Base-by-base conservation (phyloP, 306 rosid genomes). In the Prinsepia uniflora region DNA sequence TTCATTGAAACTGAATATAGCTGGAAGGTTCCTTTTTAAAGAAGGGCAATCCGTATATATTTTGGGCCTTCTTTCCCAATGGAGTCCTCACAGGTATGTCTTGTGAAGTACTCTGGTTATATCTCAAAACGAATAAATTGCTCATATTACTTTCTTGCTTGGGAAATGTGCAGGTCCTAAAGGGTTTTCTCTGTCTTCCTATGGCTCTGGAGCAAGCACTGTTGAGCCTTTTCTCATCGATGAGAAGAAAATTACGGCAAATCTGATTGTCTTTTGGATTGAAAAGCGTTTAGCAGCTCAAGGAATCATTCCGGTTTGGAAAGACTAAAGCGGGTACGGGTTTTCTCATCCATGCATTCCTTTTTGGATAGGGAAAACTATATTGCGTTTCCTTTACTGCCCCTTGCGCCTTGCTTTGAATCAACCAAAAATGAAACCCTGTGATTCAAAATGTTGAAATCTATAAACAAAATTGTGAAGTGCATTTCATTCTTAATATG, bases 201-300 rank as follows among this genome's bases (percentile, higher is more conserved):
- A 83, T 75, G 96, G 91, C 68, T 53, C 75, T 55, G 88, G 40
- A 79, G 86, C 86, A 68, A 89, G 97, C 83, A 90, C 97, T 0
- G 95, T 94, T 24, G 99, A 94, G 74, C 97, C 99, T 7, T 94
- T 94, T 77, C 96, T 91, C 3, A 12, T 87, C 48, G 99, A 94
- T 63, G 99, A 94, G 84, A 94, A 86, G 96, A 94, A 83, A 78
- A 77, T 91, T 12, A 89, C 96, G 3, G 88, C 88, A 73, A 91
- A 71, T 52, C 99, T 40, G 70, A 36, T 94, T 50, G 79, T 94
- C 49, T 94, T 89, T 69, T 91, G 99, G 99, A 90, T 94, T 67
- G 96, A 91, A 80, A 94, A 94, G 76, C 97, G 99, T 71, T 84
- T 94, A 83, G 99, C 99, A 63, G 97, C 99, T 22, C 99, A 94